A percentile compares a stretch with the other conserved stretches of the same genome.
phyloP scores from a whole-genome alignment of 345 rosid species.

The Excoecaria agallocha region DNA sequence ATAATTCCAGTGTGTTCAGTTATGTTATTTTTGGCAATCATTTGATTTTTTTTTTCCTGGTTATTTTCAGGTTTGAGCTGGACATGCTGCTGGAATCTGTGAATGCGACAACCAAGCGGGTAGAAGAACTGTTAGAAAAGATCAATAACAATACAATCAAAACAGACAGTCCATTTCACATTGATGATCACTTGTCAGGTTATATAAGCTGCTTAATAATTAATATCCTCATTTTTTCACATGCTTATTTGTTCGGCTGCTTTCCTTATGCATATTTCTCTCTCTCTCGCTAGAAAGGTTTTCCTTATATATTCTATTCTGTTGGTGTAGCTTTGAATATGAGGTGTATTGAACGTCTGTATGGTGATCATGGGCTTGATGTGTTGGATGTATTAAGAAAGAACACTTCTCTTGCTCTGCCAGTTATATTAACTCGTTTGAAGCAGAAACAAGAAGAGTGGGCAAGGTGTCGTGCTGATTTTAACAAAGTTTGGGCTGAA shows the following conservation, averaged over 20 bases:
- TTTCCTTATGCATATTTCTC: slow-evolving; percentile 4
- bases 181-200: slow-evolving; percentile 91
- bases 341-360: slow-evolving; percentile 93
- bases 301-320: slow-evolving; percentile 18
- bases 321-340: slow-evolving; percentile 67
- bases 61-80: slow-evolving; percentile 79
- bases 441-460: slow-evolving; percentile 99
- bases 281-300: not conserved
- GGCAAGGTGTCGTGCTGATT: slow-evolving; percentile 89
- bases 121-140: slow-evolving; percentile 80
- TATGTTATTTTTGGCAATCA: slow-evolving; percentile 4
- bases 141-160: slow-evolving; percentile 58
- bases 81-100: slow-evolving; percentile 97
- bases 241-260: slow-evolving; percentile 2
- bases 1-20: slow-evolving; percentile 7
- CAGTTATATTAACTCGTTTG: slow-evolving; percentile 86
- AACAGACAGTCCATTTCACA: slow-evolving; percentile 51
- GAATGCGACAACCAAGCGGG: slow-evolving; percentile 71
- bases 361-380: slow-evolving; percentile 97
- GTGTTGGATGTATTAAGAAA: slow-evolving; percentile 85
- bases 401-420: slow-evolving; percentile 82
- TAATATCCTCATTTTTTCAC: slow-evolving; percentile 10
- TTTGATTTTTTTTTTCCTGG: not conserved
- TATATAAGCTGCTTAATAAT: slow-evolving; percentile 19
- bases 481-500: slow-evolving; percentile 98